phyloP scores from a whole-genome alignment of 768 basidiomycete species.

The Serendipita sp. region DNA sequence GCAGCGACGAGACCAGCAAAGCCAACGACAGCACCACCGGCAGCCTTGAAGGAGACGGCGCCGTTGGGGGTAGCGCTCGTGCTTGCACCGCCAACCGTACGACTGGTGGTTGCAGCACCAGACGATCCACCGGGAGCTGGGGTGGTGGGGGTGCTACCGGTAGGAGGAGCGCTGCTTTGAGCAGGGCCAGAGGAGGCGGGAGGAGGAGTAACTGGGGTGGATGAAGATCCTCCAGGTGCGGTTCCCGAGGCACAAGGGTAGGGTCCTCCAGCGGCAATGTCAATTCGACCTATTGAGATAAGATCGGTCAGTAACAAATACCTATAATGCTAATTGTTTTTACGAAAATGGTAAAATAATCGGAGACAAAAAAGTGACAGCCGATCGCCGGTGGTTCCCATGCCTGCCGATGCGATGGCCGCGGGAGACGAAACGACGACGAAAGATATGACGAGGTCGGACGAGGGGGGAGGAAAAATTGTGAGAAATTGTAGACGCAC shows the following conservation, averaged over 20 bases:
- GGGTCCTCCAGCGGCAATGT: background rate
- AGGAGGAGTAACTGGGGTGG: background rate
- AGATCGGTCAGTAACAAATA: too few species aligned
- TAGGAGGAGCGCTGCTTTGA: background rate
- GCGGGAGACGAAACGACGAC: too few species aligned
- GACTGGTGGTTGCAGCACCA: background rate
- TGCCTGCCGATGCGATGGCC: too few species aligned
- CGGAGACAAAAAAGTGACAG: too few species aligned
- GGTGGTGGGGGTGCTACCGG: background rate
- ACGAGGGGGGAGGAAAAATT: background rate
- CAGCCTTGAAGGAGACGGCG: background rate
- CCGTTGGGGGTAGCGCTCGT: background rate
- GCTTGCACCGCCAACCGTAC: background rate
- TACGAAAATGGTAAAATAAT: too few species aligned
- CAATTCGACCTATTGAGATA: background rate
- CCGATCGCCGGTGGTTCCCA: too few species aligned
- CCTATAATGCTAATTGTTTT: too few species aligned
- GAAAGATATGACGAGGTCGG: too few species aligned
- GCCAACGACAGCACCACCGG: background rate
- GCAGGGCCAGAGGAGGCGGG: background rate
- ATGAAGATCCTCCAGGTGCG: background rate
- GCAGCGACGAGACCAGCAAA: slow-evolving; percentile 1
- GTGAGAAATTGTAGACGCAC: background rate
- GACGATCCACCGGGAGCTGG: background rate
- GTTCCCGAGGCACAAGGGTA: background rate